Conservation (phyloP, 441 rosid species). For the Viola pubescens region DNA sequence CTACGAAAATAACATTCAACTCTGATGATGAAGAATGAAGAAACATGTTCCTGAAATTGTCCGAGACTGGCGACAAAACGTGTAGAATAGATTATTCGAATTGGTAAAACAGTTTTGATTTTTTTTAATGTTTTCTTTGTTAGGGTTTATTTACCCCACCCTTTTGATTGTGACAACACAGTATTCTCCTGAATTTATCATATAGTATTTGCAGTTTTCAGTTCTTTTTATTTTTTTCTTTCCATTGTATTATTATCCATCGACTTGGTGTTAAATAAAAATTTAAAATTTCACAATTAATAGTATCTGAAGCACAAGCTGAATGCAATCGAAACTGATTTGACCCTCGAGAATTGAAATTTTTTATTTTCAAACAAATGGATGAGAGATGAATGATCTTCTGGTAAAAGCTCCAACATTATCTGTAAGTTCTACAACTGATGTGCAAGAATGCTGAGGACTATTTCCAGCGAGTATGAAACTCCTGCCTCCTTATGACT, state of each 20-base stretch:
- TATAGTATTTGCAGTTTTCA: background rate
- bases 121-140: background rate
- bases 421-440: background rate
- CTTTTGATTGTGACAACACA: background rate
- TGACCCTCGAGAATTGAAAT: too few relatives aligned
- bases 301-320: too few relatives aligned
- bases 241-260: background rate
- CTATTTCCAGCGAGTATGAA: conserved; percentile 16
- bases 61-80: background rate
- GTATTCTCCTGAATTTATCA: too few relatives aligned
- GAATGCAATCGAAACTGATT: too few relatives aligned
- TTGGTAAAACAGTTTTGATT: background rate
- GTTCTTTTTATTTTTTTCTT: too few relatives aligned
- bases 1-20: conserved; percentile 66
- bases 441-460: too few relatives aligned
- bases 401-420: too few relatives aligned
- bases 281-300: too few relatives aligned
- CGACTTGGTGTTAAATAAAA: too few relatives aligned
- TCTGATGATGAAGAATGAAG: conserved; percentile 69
- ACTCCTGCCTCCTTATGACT: conserved; percentile 7
- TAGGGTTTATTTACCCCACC: background rate
- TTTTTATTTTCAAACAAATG: too few relatives aligned
- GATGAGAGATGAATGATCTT: too few relatives aligned
- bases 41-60: background rate
- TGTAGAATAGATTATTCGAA: background rate